Percentiles rank a stretch among this genome's conserved stretches.
Evolutionary conservation across 768 basidiomycete genomes (phyloP).

Genomic region (Lactarius trivialis): DNA sequence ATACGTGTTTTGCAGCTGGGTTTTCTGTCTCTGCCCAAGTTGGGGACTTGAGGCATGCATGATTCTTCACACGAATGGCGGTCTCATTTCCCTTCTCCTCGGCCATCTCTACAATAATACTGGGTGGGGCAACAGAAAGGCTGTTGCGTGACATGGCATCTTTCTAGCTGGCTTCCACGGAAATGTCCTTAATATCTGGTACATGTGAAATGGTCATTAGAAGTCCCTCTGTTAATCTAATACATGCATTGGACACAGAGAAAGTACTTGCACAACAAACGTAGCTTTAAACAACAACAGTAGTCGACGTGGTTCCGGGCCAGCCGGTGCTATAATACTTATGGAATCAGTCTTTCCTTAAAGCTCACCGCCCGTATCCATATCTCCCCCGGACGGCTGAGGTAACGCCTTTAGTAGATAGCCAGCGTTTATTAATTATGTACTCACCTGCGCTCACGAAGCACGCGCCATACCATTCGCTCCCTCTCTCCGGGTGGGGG

Average conservation of each 20-base stretch:
- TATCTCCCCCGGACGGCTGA: conserved; percentile 66
- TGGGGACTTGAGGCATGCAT: too few species aligned
- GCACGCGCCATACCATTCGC: conserved; percentile 56
- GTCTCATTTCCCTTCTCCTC: too few species aligned
- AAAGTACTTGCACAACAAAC: background rate
- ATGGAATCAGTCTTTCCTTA: conserved; percentile 51
- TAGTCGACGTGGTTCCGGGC: conserved; percentile 25
- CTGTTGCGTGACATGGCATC: too few species aligned
- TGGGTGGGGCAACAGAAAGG: too few species aligned
- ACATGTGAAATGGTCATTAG: background rate
- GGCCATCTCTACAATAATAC: too few species aligned
- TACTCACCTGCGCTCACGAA: conserved; percentile 72
- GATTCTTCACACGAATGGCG: too few species aligned
- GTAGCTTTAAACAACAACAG: conserved; percentile 1
- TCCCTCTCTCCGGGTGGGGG: conserved; percentile 40
- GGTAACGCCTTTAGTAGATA: conserved; percentile 2
- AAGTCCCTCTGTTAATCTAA: background rate
- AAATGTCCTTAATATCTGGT: too few species aligned
- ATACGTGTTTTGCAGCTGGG: too few species aligned
- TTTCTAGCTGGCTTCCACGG: too few species aligned
- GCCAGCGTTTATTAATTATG: conserved; percentile 1
- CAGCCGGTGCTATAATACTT: conserved; percentile 1
- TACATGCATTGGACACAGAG: background rate
- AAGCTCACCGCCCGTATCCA: conserved; percentile 62
- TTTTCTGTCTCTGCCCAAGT: too few species aligned